phyloP scores from a whole-genome alignment of 805 yeast species.

The Metschnikowia similis region DNA sequence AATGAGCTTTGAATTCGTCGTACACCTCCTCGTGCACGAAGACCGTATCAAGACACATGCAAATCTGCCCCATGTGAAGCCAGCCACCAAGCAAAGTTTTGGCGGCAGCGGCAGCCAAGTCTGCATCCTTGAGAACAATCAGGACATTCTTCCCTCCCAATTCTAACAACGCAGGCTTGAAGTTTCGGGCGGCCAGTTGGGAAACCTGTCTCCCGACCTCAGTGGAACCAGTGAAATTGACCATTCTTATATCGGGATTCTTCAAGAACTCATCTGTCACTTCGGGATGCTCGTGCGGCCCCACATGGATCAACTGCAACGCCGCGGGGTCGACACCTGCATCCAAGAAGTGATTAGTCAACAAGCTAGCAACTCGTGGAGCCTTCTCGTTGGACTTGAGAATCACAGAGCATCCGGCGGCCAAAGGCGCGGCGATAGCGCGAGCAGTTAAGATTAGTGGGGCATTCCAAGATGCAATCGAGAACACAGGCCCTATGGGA shows the following conservation, averaged over 20 bases:
- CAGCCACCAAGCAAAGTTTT: slow-evolving; percentile 31
- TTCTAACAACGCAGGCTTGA: slow-evolving; percentile 42
- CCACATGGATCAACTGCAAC: slow-evolving; percentile 31
- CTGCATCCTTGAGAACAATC: slow-evolving; percentile 30
- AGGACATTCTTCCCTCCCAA: slow-evolving; percentile 44
- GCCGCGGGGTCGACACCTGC: slow-evolving; percentile 38
- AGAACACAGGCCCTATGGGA: slow-evolving; percentile 44
- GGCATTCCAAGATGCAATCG: slow-evolving; percentile 49
- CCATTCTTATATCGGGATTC: slow-evolving; percentile 26
- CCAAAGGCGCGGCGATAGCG: slow-evolving; percentile 40
- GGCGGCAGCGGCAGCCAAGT: slow-evolving; percentile 28
- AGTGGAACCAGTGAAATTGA: slow-evolving; percentile 47
- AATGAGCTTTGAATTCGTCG: slow-evolving; percentile 20
- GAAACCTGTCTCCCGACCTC: slow-evolving; percentile 36
- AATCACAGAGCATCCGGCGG: slow-evolving; percentile 48
- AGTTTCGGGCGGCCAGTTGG: slow-evolving; percentile 28
- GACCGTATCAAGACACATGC: slow-evolving; percentile 43
- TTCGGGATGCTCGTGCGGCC: slow-evolving; percentile 21
- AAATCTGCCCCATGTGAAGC: slow-evolving; percentile 45
- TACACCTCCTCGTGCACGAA: slow-evolving; percentile 34
- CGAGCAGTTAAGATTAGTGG: slow-evolving; percentile 40
- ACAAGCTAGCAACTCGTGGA: slow-evolving; percentile 28
- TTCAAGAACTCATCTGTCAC: slow-evolving; percentile 25
- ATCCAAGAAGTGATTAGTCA: slow-evolving; percentile 29
- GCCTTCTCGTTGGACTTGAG: slow-evolving; percentile 39